Conservation (phyloP, 805 yeast genomes). For the Metschnikowia shivogae region DNA sequence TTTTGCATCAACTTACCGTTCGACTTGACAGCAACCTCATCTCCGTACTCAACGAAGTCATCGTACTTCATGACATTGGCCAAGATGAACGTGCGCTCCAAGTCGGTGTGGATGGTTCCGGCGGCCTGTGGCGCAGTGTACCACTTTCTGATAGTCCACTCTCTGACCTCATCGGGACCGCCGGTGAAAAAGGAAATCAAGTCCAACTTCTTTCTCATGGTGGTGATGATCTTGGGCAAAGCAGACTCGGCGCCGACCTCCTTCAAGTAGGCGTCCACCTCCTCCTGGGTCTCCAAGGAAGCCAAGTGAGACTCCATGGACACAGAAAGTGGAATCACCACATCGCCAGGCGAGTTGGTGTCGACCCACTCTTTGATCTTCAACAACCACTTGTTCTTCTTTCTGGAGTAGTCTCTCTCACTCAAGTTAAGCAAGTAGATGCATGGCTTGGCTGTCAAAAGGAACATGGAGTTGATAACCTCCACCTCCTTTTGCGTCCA, state of each 20-base stretch:
- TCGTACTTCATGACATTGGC: slow-evolving; percentile 70
- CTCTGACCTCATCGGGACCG: slow-evolving; percentile 79
- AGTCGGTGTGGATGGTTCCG: slow-evolving; percentile 82
- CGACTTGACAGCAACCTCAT: slow-evolving; percentile 77
- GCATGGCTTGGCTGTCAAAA: slow-evolving; percentile 93
- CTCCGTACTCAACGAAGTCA: slow-evolving; percentile 54
- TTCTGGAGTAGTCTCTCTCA: slow-evolving; percentile 81
- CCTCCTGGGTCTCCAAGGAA: slow-evolving; percentile 58
- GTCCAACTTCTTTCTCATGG: slow-evolving; percentile 64
- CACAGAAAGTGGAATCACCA: slow-evolving; percentile 90
- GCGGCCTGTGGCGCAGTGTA: slow-evolving; percentile 87
- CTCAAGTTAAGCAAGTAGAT: slow-evolving; percentile 88
- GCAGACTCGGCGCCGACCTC: slow-evolving; percentile 68
- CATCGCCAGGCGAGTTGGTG: slow-evolving; percentile 74
- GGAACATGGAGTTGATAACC: slow-evolving; percentile 75
- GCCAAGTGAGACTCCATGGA: slow-evolving; percentile 73
- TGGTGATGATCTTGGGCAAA: slow-evolving; percentile 73
- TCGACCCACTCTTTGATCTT: slow-evolving; percentile 90
- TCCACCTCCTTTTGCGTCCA: slow-evolving; percentile 94
- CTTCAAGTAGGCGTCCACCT: slow-evolving; percentile 58
- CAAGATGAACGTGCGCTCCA: slow-evolving; percentile 73
- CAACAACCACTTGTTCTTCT: slow-evolving; percentile 80
- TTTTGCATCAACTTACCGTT: slow-evolving; percentile 86
- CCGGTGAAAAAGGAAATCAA: slow-evolving; percentile 84
- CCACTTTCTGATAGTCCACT: slow-evolving; percentile 80